phyloP scores from a whole-genome alignment of 1,284 basidiomycete genomes.

The Amylostereum areolatum region DNA sequence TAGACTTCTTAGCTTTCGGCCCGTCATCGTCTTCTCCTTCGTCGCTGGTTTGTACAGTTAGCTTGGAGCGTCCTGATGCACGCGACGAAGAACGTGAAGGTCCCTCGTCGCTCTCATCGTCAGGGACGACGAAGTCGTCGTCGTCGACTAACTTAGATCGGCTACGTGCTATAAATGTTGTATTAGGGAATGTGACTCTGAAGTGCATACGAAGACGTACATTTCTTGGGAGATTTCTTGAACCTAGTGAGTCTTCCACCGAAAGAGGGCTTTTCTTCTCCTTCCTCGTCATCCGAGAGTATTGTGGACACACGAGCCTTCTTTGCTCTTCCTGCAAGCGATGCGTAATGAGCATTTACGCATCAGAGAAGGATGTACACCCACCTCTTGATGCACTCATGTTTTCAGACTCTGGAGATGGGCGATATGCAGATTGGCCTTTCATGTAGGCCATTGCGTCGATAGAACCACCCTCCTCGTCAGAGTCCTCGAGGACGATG shows the following conservation, averaged over 20 bases:
- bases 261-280: constrained; percentile 45
- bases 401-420: constrained; percentile 15
- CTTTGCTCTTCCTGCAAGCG: constrained; percentile 30
- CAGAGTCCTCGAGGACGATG: constrained; percentile 58
- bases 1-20: constrained; percentile 21
- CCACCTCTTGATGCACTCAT: constrained; percentile 1
- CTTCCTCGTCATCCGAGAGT: constrained; percentile 37
- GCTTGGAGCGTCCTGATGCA: constrained; percentile 31
- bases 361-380: background rate
- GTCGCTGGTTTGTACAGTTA: constrained; percentile 15
- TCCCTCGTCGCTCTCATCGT: constrained; percentile 32
- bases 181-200: background rate
- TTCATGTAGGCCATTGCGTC: constrained; percentile 18
- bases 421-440: constrained; percentile 18
- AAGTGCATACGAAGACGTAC: constrained; percentile 30
- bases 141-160: constrained; percentile 39
- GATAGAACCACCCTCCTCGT: constrained; percentile 43
- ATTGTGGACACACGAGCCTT: constrained; percentile 44
- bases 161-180: background rate
- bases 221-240: constrained; percentile 54
- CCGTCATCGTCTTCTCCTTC: constrained; percentile 25
- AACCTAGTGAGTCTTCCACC: constrained; percentile 55
- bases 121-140: constrained; percentile 64
- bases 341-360: constrained; percentile 4
- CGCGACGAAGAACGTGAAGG: constrained; percentile 27